phyloP scores from a whole-genome alignment of 805 yeast species.

The Zygosaccharomyces gambellarensis region DNA sequence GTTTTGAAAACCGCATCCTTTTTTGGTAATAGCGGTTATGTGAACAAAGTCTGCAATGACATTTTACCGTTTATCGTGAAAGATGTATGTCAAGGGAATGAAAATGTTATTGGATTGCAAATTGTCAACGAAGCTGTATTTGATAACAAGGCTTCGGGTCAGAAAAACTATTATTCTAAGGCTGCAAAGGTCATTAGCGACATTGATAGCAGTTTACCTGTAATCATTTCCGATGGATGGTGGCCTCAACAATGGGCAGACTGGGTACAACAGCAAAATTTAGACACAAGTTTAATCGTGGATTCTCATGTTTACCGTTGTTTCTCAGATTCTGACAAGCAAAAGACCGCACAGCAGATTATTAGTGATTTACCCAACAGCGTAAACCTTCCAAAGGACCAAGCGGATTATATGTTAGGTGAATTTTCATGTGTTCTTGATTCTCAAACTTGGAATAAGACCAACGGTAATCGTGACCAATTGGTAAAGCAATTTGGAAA shows the following conservation, averaged over 20 bases:
- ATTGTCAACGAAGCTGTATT: conserved; percentile 80
- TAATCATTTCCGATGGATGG: conserved; percentile 92
- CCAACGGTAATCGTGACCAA: conserved; percentile 44
- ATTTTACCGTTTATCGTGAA: conserved; percentile 55
- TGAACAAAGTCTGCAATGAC: conserved; percentile 43
- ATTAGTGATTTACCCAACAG: conserved; percentile 50
- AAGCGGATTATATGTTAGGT: conserved; percentile 74
- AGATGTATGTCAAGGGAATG: conserved; percentile 48
- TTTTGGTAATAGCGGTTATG: conserved; percentile 41
- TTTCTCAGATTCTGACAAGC: conserved; percentile 69
- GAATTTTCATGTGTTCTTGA: conserved; percentile 89
- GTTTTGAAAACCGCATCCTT: conserved; percentile 18
- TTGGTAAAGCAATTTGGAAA: conserved; percentile 61
- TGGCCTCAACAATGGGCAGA: conserved; percentile 74
- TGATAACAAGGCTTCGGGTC: conserved; percentile 48
- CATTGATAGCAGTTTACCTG: conserved; percentile 54
- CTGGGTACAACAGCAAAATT: conserved; percentile 45
- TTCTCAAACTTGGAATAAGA: conserved; percentile 63
- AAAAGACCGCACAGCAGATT: conserved; percentile 59
- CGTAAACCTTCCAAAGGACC: conserved; percentile 42
- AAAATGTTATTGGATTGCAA: conserved; percentile 77
- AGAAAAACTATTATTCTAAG: conserved; percentile 55
- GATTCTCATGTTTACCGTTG: conserved; percentile 88
- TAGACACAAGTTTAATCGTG: conserved; percentile 57
- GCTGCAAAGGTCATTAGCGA: conserved; percentile 59